These are phyloP conservation scores for Chrysanthemum seticuspe DNA, from an alignment of 129 eudicot genomes.

Conservation along the genomic window DNA sequence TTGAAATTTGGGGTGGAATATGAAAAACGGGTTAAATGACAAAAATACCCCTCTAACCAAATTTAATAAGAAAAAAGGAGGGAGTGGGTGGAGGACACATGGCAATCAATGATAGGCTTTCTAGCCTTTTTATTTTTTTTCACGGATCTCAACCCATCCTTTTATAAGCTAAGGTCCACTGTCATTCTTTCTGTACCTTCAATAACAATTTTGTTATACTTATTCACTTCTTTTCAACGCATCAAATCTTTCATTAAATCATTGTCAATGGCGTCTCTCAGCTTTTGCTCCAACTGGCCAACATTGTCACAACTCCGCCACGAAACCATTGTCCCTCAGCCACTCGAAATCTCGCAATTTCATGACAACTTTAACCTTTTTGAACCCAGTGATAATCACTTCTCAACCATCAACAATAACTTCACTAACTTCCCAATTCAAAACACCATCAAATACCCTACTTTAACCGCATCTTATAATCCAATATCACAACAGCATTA, in stretches of 20 bases:
- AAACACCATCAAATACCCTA: constrained; percentile 14
- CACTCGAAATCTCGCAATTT: constrained; percentile 35
- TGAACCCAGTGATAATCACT: not conserved
- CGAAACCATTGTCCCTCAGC: constrained; percentile 18
- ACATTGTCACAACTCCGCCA: constrained; percentile 22
- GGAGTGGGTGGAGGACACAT: too few relatives aligned
- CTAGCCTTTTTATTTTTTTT: too few relatives aligned
- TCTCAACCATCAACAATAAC: constrained; percentile 23
- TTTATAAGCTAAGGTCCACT: constrained; percentile 14
- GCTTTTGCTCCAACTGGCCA: constrained; percentile 38
- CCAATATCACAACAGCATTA: constrained; percentile 17
- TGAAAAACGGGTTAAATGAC: too few relatives aligned
- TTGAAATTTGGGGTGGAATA: too few relatives aligned
- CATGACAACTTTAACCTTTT: constrained; percentile 18
- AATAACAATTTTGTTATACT: not conserved
- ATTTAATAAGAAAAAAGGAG: too few relatives aligned
- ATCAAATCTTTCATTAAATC: not conserved
- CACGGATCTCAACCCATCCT: too few relatives aligned
- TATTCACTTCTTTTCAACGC: too few relatives aligned
- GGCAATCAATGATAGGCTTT: too few relatives aligned
- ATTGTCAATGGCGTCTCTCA: constrained; percentile 30
- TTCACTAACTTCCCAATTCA: constrained; percentile 21
- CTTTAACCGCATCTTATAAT: constrained; percentile 20
- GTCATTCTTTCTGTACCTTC: not conserved
- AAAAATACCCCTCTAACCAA: too few relatives aligned